Base-by-base conservation (phyloP, 306 rosid genomes). In the Cucurbita moschata region DNA sequence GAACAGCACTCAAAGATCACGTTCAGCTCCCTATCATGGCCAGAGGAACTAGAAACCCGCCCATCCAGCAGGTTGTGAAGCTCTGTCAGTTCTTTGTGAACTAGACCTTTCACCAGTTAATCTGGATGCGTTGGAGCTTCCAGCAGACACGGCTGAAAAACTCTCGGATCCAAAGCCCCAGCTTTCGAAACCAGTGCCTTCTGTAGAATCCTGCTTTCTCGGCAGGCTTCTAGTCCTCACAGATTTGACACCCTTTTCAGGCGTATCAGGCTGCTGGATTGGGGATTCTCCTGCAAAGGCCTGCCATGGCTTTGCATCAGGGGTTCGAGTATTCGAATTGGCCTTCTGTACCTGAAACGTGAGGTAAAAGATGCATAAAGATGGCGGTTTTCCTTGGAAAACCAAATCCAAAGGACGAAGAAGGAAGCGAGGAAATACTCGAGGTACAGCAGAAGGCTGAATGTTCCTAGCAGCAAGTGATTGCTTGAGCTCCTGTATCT, bases 31-130 rank as follows among this genome's bases (percentile, higher is more conserved):
- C 30, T 8, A 70, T 19, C 46, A 47, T 6, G 49, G 52, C 70
- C 21, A 10, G 15, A 6, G n/a, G 15, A 6, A 71, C 88, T 82
- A 90, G 82, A 94, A 94, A 73, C 98, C 98, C 54, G 98, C 96
- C 98, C 98, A 94, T 15, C 98, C 98, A 64, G 97, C 89, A 62
- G 98, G 98, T 82, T 89, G 97, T 75, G 92, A 80, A 77, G 85
- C 63, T 71, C 89, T 87, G 82, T 59, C 90, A 60, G 50, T 67
- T 38, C 72, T 76, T 76, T 83, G 89, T 71, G 92, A 55, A 73
- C 71, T 83, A 49, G 80, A 80, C 61, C 91, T 88, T 42, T 81
- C 92, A 72, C 76, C 59, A 1, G 70, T 13, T 10, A 88, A 79
- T 78, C 85, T 79, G 53, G 86, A 83, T 37, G 71, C 67, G 83